Evolutionary conservation across 495 filamentous ascomycete genomes (phyloP).

Genomic region (Daldinia decipiens): DNA sequence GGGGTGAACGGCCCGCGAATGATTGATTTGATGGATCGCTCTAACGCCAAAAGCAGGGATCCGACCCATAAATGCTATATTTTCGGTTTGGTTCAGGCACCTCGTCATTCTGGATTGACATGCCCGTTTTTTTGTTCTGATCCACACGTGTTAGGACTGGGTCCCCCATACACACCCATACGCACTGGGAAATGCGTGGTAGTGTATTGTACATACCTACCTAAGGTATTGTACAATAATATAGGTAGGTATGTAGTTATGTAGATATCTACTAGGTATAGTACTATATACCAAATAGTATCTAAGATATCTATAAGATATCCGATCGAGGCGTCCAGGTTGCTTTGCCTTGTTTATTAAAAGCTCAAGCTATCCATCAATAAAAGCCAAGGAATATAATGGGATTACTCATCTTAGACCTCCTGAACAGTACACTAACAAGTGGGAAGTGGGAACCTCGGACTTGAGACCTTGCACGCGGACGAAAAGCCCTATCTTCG

Average conservation of each 20-base stretch:
- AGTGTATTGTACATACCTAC: not conserved
- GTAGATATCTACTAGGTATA: not conserved
- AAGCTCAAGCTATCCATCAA: not conserved
- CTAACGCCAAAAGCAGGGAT: constrained; percentile 30
- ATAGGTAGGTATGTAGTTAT: no score
- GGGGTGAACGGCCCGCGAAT: constrained; percentile 40
- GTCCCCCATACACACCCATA: constrained; percentile 10
- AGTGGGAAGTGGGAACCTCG: not conserved
- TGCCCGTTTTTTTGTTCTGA: constrained; percentile 36
- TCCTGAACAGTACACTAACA: not conserved
- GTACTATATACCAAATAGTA: no score
- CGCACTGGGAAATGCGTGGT: not conserved
- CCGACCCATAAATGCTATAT: constrained; percentile 29
- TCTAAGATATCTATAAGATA: no score
- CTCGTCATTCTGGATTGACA: constrained; percentile 37
- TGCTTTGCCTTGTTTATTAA: no score
- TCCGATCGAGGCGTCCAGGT: no score
- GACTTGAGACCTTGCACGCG: constrained; percentile 8
- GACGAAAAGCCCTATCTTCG: constrained; percentile 9
- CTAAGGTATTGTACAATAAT: no score
- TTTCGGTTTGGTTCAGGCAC: constrained; percentile 43
- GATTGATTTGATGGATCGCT: constrained; percentile 42
- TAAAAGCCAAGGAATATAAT: not conserved
- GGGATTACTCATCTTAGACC: not conserved
- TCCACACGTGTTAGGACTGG: constrained; percentile 44